Base-by-base conservation (phyloP, 2,329 filamentous ascomycete species). In the Aspergillus puulaauensis region DNA sequence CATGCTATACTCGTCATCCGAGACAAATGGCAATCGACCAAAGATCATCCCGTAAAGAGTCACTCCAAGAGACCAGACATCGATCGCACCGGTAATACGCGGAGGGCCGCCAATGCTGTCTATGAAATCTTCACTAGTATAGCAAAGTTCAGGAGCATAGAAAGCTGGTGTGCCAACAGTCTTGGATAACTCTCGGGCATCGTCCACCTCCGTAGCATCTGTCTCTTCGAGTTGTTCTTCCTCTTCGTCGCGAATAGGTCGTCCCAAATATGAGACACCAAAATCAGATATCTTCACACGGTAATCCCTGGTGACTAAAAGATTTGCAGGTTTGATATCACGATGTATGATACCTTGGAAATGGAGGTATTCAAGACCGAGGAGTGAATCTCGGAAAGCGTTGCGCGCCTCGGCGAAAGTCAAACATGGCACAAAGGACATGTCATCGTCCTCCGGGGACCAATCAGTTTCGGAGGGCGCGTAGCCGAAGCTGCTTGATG, bases 201-300 rank as follows among this genome's bases (percentile, higher is more conserved):
- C 91, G 66, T 97, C 93, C 58, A 96, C 86, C 68, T 96, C 91
- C 41, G 86, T 87, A 11, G 90, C 90, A 72, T 97, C 93, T 0
- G 88, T 90, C 70, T 96, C 90, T 4, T 89, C 89, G 80, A 87
- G 75, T 57, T 92, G 89, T 58, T 91, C 88, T 39, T 86, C 83
- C 66, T 96, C 91, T 53, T 90, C 90, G 47, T 96, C 91, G 40
- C 90, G 84, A 57, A 93, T 90, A 1, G 91, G 91, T 51, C 91
- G 87, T 27, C 95, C 95, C 61, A 99, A 91, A 74, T 98, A 99
- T 1, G 95, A 99, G 1, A 99, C 95, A 33, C 95, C 95, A 78
- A 99, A 99, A 70, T 99, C 95, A 5, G 95, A 98, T 60, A 99
- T 99, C 80, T 99, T 99, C 69, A 97, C 91, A 14, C 89, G 87